Conservation (phyloP, 148 eudicot genomes). For the Simmondsia chinensis region DNA sequence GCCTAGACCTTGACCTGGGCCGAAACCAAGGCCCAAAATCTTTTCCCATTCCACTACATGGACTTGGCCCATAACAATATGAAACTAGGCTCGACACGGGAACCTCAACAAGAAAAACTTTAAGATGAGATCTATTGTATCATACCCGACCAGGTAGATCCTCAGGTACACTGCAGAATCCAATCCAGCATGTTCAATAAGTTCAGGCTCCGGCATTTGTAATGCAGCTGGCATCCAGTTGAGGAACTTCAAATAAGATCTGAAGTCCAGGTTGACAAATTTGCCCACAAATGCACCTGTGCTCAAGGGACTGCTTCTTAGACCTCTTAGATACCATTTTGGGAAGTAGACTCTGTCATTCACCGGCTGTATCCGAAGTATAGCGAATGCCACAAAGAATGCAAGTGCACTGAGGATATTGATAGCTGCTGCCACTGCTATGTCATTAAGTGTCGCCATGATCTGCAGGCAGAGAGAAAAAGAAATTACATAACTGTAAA, state of each 20-base stretch:
- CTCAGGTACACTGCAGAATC: constrained; percentile 90
- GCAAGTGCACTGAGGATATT: constrained; percentile 65
- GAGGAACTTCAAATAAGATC: constrained; percentile 66
- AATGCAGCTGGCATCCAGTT: constrained; percentile 97
- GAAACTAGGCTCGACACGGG: too few species aligned
- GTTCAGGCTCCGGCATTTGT: constrained; percentile 97
- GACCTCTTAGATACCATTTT: constrained; percentile 96
- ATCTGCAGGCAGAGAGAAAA: too few species aligned
- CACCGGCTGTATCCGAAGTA: constrained; percentile 84
- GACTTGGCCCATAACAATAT: too few species aligned
- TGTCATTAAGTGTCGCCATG: constrained; percentile 81
- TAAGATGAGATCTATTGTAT: too few species aligned
- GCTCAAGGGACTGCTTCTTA: constrained; percentile 58
- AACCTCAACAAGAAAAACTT: too few species aligned
- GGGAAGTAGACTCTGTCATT: constrained; percentile 96
- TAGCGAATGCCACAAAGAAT: constrained; percentile 77
- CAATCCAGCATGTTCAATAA: constrained; percentile 93
- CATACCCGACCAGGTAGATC: constrained; percentile 83
- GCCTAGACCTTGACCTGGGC: too few species aligned
- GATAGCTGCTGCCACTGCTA: constrained; percentile 52
- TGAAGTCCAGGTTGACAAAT: constrained; percentile 66
- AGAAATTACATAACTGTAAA: too few species aligned
- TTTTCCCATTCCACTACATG: too few species aligned
- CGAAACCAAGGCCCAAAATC: too few species aligned
- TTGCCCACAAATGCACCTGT: constrained; percentile 44